Base-by-base conservation (phyloP, 2,329 filamentous ascomycete species). In the Biscogniauxia mediterranea region DNA sequence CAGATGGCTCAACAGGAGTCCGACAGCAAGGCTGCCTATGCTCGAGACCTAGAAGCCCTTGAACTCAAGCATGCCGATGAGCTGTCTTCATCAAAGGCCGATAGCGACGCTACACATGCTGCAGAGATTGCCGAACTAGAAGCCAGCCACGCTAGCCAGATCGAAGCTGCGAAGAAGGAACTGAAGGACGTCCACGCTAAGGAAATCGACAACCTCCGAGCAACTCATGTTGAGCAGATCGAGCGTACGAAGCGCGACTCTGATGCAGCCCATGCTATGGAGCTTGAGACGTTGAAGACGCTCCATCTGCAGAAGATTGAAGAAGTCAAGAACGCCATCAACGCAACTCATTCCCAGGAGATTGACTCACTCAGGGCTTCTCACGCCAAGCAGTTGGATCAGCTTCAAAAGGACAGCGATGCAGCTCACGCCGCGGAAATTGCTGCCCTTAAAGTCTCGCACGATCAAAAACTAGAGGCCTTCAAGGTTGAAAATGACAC, bases 41-140 rank as follows among this genome's bases (percentile, higher is more conserved):
- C 56, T 15, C 50, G 54, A 2, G 65, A 69, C 8, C 19, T 73
- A 8, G 67, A 69, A 55, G 58, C 52, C 0, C 65, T 72, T 1
- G 66, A 69, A 57, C 20, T 63, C 3, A 68, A 55, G 6, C 71
- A 74, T 54, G 61, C 58, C 9, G 64, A 73, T 17, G 66, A 71
- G 52, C 26, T 74, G 55, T 61, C 61, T 2, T 62, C 56, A 25
- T 61, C 66, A 20, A 68, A 64, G 61, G 54, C 57, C n/a, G 66
- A 68, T 5, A 68, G 57, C 26, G 65, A 70, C 17, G 59, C 64
- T 32, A 55, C 59, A 2, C 70, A 71, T 52, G 66, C 69, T 2
- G 67, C 68, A 20, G 72, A 71, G 57, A 59, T 70, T 17, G 66
- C 67, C 57, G 65, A 66, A 4, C 63, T 73, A 25, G 63, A 61